Evolutionary conservation across 2,329 filamentous ascomycete species (phyloP), one percentile per base, ranked within the genome.

Genomic region (Ascochyta rabiei): DNA sequence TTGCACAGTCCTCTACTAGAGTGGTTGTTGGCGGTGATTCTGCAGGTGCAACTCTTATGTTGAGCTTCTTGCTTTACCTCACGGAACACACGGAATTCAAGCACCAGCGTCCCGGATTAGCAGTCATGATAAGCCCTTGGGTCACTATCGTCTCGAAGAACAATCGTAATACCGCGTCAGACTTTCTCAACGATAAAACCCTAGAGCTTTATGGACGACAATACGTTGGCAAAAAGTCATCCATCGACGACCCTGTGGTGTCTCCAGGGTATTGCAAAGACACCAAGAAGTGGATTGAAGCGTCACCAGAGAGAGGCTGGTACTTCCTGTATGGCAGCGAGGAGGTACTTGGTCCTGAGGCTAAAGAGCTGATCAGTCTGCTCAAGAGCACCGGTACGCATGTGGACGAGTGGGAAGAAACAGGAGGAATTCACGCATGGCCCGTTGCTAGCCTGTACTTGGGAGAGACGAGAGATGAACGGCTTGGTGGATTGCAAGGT

Each of bases 91-190:
- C 74, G 1, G 72, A 76, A 6, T 57, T 80, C 18, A 74, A 75
- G 67, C 68, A 76, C 67, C 75, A 77, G 63, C 68, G 77, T 28
- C 86, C 86, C 0, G 84, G 80, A 2, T 77, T 92, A 67, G 89
- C 88, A 2, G 80, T 87, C 19, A 79, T 95, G 56, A 90, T 96
- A 56, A 93, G 89, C 9, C 91, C 91, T 0, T 96, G 91, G 91
- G 81, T 87, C 12, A 89, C 87, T 1, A 83, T 96, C 35, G 80
- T 90, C 34, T 91, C 89, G 0, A 75, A 79, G 6, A 82, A 84
- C 47, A 88, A 93, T 65, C 80, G 80, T 48, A 86, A 89, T 61
- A 93, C 89, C 0, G 71, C 77, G 4, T 90, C 88, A 61, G 91
- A 96, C 72, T 96, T 89, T 68, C 82, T 96, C 31, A 85, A 91